phyloP scores from a whole-genome alignment of 805 yeast genomes.

The Candida koratica region DNA sequence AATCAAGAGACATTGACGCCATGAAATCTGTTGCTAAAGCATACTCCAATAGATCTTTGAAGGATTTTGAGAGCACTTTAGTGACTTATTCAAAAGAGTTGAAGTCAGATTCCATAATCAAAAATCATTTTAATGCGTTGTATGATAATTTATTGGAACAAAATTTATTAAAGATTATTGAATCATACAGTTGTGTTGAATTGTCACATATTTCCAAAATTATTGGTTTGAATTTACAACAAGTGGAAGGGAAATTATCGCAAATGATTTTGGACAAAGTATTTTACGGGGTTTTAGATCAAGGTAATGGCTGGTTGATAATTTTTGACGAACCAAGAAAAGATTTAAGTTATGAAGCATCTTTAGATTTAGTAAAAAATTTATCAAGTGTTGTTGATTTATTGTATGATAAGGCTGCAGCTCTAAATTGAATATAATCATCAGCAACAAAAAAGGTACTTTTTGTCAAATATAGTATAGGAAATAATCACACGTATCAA shows the following conservation, averaged over 20 bases:
- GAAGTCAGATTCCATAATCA: slow-evolving; percentile 80
- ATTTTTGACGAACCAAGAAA: slow-evolving; percentile 84
- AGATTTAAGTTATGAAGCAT: slow-evolving; percentile 84
- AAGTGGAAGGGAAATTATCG: slow-evolving; percentile 89
- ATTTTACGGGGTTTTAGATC: slow-evolving; percentile 95
- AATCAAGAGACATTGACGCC: slow-evolving; percentile 86
- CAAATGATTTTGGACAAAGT: slow-evolving; percentile 96
- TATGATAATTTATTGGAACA: slow-evolving; percentile 92
- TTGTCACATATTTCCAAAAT: slow-evolving; percentile 80
- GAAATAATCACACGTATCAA: too few species aligned
- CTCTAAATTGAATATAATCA: too few species aligned
- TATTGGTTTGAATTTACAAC: slow-evolving; percentile 81
- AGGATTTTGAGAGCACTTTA: slow-evolving; percentile 85
- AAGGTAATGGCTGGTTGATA: slow-evolving; percentile 96
- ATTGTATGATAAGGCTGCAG: slow-evolving; percentile 88
- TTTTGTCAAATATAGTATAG: too few species aligned
- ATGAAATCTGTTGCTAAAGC: slow-evolving; percentile 93
- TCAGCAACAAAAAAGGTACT: too few species aligned
- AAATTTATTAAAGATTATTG: slow-evolving; percentile 88
- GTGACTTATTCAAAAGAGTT: slow-evolving; percentile 68
- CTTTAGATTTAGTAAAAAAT: slow-evolving; percentile 80
- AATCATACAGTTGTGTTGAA: slow-evolving; percentile 96
- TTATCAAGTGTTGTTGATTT: slow-evolving; percentile 86
- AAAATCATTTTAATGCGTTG: slow-evolving; percentile 86
- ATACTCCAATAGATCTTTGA: slow-evolving; percentile 81